Evolutionary conservation across 768 basidiomycete genomes (phyloP), one percentile per base, ranked within the genome.

Genomic region (Leccinum boreale): DNA sequence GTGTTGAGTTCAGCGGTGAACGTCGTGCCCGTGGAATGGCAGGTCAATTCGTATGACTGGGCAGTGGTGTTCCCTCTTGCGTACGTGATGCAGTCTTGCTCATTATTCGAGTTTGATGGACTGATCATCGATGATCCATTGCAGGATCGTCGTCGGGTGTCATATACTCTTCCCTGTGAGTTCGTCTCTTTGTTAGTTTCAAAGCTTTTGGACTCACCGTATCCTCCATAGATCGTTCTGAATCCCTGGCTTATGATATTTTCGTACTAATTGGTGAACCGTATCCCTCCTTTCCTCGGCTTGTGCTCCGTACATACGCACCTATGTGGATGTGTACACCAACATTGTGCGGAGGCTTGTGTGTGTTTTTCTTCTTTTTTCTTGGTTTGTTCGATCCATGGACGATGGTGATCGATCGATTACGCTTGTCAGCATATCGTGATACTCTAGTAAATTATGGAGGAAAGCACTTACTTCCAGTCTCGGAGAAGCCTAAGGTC

Each of bases 221-320:
- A 3, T 47, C 62, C 39, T 57, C 36, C 12, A 9, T 19, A 88
- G 80, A 87, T 95, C 60, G 86, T 92, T 21, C 80, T 94, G 52
- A 94, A 94, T 65, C 92, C 91, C 0, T 91, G 88, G 87, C 76
- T 93, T 53, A 90, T 91, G 87, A 88, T 91, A 55, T 93, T 93
- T 73, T 86, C 85, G 0, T 83, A 81, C 31, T 71, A 58, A 70
- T 51, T 0, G 10, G 42, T 44, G 10, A 44, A 44, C 3, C 7
- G 14, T n/a, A 8, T n/a, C 12, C 23, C 19, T 21, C 44, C 44
- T 21, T 45, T n/a, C 42, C n/a, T 35, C 15, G 15, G 35, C 35
- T 36, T 36, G 35, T 5, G 35, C 15, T 36, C 35, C 35, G 35
- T 7, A 36, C 36, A 26, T 26, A 26, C 24, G 3, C 24, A 12